A percentile compares a stretch with the other conserved stretches of the same genome.
These are phyloP conservation scores for Bruguiera gymnorhiza DNA, from an alignment of 345 rosid species.

Conservation along the genomic window DNA sequence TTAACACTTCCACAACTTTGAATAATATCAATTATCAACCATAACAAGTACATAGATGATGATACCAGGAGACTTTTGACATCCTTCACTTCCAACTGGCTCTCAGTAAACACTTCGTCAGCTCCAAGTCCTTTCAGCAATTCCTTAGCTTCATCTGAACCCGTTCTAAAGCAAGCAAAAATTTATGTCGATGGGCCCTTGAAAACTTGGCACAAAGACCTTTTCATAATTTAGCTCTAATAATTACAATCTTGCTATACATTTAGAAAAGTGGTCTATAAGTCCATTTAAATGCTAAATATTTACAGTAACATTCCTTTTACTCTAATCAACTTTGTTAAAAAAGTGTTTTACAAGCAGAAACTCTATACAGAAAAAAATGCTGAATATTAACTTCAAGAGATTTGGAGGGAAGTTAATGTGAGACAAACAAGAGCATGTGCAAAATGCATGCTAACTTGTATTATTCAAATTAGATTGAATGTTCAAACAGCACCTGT, in stretches of 20 bases:
- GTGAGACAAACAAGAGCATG: neutral
- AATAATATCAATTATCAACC: slow-evolving; percentile 9
- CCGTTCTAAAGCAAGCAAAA: slow-evolving; percentile 44
- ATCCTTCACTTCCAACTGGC: slow-evolving; percentile 70
- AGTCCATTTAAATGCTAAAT: too few relatives aligned
- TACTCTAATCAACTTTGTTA: too few relatives aligned
- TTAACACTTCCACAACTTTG: slow-evolving; percentile 12
- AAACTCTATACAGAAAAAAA: too few relatives aligned
- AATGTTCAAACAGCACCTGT: slow-evolving; percentile 43
- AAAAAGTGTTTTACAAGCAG: too few relatives aligned
- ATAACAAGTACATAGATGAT: slow-evolving; percentile 14
- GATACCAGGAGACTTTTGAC: slow-evolving; percentile 78
- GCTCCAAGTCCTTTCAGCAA: slow-evolving; percentile 67
- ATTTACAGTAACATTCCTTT: too few relatives aligned
- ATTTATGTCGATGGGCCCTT: neutral
- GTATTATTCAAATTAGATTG: neutral
- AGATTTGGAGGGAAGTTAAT: neutral
- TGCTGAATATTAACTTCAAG: neutral
- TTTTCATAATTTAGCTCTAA: too few relatives aligned
- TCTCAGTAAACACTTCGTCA: slow-evolving; percentile 69
- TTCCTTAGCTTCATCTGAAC: slow-evolving; percentile 69
- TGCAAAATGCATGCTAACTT: slow-evolving; percentile 2
- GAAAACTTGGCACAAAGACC: too few relatives aligned
- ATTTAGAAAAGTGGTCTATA: too few relatives aligned
- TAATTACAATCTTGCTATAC: too few relatives aligned